A percentile compares a stretch with the other conserved stretches of the same genome.
Evolutionary conservation across 2,329 filamentous ascomycete genomes (phyloP).

Genomic region (Aureobasidium leucospermi): DNA sequence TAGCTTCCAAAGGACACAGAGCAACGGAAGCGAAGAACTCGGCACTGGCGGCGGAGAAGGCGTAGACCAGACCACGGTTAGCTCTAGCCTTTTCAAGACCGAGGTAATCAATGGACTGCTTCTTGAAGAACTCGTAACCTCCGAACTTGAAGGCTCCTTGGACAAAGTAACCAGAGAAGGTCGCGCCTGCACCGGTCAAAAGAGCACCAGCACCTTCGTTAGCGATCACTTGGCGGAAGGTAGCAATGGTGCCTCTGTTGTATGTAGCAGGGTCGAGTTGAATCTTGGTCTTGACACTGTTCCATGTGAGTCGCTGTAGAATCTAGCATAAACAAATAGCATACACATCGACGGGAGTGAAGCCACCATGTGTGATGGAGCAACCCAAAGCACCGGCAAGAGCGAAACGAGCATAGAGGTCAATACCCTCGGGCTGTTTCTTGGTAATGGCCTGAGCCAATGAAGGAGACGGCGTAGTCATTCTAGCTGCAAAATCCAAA

Average conservation of each 20-base stretch:
- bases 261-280: slow-evolving; percentile 85
- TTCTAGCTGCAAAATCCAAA: slow-evolving; percentile 25
- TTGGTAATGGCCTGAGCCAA: slow-evolving; percentile 40
- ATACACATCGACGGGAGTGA: slow-evolving; percentile 99
- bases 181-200: slow-evolving; percentile 77
- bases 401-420: slow-evolving; percentile 91
- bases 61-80: slow-evolving; percentile 74
- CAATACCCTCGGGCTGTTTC: slow-evolving; percentile 53
- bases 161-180: slow-evolving; percentile 85
- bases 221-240: slow-evolving; percentile 76
- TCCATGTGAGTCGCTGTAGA: neutral
- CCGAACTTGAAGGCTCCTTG: slow-evolving; percentile 92
- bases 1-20: slow-evolving; percentile 86
- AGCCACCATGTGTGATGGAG: slow-evolving; percentile 90
- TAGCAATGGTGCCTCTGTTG: slow-evolving; percentile 80
- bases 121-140: slow-evolving; percentile 95
- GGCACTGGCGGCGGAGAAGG: slow-evolving; percentile 54
- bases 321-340: slow-evolving; percentile 27
- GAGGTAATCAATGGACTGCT: slow-evolving; percentile 73
- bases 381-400: slow-evolving; percentile 97
- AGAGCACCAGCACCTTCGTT: slow-evolving; percentile 82
- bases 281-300: slow-evolving; percentile 89
- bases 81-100: slow-evolving; percentile 69
- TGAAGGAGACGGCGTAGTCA: slow-evolving; percentile 39
- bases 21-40: slow-evolving; percentile 70